These are phyloP conservation scores for Gaertneriomyces semiglobifer DNA, from an alignment of 192 early-diverging fungal genomes.

Conservation along the genomic window DNA sequence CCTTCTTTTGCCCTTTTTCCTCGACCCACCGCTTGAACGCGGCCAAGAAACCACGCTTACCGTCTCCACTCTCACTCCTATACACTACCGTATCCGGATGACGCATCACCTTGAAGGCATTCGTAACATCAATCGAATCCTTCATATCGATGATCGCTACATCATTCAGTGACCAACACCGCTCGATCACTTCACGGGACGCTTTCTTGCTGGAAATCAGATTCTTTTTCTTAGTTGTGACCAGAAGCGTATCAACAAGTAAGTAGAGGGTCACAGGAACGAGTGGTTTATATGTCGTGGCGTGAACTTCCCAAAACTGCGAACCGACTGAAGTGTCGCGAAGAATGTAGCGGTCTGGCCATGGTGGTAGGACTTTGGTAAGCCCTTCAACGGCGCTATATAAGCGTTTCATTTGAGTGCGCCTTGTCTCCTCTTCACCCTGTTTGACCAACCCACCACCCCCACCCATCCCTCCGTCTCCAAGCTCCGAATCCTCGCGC, in stretches of 20 bases:
- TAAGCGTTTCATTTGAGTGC: constrained; percentile 30
- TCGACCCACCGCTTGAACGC: constrained; percentile 58
- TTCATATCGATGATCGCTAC: constrained; percentile 81
- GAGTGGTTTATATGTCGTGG: constrained; percentile 61
- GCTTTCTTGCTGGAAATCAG: constrained; percentile 51
- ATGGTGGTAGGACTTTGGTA: constrained; percentile 41
- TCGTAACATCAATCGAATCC: constrained; percentile 70
- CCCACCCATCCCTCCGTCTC: too few relatives aligned
- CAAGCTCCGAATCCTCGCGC: too few relatives aligned
- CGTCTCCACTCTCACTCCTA: constrained; percentile 62
- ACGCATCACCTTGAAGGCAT: constrained; percentile 81
- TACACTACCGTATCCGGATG: constrained; percentile 78
- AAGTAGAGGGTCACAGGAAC: constrained; percentile 79
- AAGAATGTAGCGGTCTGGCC: constrained; percentile 30
- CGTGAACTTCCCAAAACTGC: constrained; percentile 71
- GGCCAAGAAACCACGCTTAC: constrained; percentile 63
- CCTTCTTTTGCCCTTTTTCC: constrained; percentile 24
- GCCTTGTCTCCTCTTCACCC: constrained; percentile 13
- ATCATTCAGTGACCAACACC: constrained; percentile 73
- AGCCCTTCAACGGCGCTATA: constrained; percentile 50
- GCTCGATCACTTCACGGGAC: constrained; percentile 72
- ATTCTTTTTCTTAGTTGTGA: constrained; percentile 76
- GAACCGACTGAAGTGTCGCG: constrained; percentile 30
- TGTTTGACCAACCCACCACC: constrained; percentile 8
- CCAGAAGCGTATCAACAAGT: constrained; percentile 78